Conservation (phyloP, 2,329 filamentous ascomycete species). For the Ambrosiella cleistominuta region DNA sequence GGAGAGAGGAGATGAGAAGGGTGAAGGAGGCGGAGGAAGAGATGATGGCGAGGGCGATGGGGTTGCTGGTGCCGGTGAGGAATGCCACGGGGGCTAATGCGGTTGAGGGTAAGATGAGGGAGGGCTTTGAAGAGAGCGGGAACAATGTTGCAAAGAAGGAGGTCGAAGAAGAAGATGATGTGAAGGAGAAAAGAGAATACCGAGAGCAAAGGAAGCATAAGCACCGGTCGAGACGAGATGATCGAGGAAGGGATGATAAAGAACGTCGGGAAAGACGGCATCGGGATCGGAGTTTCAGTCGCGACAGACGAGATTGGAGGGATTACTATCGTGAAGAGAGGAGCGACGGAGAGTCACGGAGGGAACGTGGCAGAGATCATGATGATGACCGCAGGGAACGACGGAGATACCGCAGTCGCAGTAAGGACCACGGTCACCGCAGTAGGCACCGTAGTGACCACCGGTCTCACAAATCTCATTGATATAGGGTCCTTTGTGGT, state of each 20-base stretch:
- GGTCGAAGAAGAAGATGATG: background rate
- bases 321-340: background rate
- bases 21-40: constrained; percentile 90
- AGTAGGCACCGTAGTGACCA: background rate
- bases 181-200: background rate
- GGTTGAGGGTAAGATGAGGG: constrained; percentile 32
- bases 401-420: background rate
- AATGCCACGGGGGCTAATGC: constrained; percentile 48
- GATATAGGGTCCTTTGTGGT: background rate
- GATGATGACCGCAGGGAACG: background rate
- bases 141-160: background rate
- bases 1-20: constrained; percentile 59
- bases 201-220: background rate
- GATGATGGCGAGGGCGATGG: constrained; percentile 67
- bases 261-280: background rate
- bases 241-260: background rate
- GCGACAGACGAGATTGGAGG: background rate
- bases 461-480: background rate
- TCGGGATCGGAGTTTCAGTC: background rate
- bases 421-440: background rate
- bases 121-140: background rate
- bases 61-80: constrained; percentile 51
- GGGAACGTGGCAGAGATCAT: background rate
- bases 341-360: background rate
- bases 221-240: background rate